Evolutionary conservation across 2,329 filamentous ascomycete genomes (phyloP).

Genomic region (Pseudogymnoascus sp.): DNA sequence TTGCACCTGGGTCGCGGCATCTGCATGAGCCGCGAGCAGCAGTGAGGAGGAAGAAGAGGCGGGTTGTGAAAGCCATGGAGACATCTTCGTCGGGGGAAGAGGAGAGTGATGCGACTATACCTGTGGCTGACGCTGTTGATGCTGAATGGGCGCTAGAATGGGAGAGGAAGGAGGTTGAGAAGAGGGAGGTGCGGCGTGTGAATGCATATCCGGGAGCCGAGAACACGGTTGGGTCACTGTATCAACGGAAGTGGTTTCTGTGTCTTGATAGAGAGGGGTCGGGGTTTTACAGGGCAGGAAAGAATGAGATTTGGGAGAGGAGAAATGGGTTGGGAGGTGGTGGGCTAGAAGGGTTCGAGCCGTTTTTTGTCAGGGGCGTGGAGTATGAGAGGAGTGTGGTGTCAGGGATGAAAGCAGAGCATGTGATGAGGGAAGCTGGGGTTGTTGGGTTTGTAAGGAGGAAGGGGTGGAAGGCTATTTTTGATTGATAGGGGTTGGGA

Average conservation of each 20-base stretch:
- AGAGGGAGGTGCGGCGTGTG: slow-evolving; percentile 45
- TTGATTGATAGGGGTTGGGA: slow-evolving; percentile 26
- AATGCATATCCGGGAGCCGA: slow-evolving; percentile 60
- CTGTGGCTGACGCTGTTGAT: not conserved
- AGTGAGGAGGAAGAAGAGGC: slow-evolving; percentile 16
- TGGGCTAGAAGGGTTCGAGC: slow-evolving; percentile 33
- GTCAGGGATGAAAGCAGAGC: slow-evolving; percentile 49
- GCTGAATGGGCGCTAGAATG: slow-evolving; percentile 31
- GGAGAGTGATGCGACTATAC: not conserved
- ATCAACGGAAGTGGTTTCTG: slow-evolving; percentile 60
- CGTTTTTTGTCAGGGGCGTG: slow-evolving; percentile 54
- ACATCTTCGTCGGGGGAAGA: slow-evolving; percentile 16
- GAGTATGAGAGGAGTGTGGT: slow-evolving; percentile 58
- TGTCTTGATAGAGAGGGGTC: slow-evolving; percentile 51
- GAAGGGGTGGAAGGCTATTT: slow-evolving; percentile 49
- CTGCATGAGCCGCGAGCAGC: slow-evolving; percentile 23
- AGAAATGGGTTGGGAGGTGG: slow-evolving; percentile 12
- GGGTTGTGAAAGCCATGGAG: slow-evolving; percentile 20
- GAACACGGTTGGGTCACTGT: slow-evolving; percentile 58
- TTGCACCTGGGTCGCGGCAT: slow-evolving; percentile 38
- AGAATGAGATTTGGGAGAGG: slow-evolving; percentile 21
- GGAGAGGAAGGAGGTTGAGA: slow-evolving; percentile 39
- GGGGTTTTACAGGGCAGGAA: slow-evolving; percentile 41
- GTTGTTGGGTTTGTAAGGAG: slow-evolving; percentile 48
- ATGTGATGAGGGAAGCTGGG: slow-evolving; percentile 54